Evolutionary conservation across 2,329 filamentous ascomycete species (phyloP), one percentile per base, ranked within the genome.

Genomic region (Cladophialophora chaetospira): DNA sequence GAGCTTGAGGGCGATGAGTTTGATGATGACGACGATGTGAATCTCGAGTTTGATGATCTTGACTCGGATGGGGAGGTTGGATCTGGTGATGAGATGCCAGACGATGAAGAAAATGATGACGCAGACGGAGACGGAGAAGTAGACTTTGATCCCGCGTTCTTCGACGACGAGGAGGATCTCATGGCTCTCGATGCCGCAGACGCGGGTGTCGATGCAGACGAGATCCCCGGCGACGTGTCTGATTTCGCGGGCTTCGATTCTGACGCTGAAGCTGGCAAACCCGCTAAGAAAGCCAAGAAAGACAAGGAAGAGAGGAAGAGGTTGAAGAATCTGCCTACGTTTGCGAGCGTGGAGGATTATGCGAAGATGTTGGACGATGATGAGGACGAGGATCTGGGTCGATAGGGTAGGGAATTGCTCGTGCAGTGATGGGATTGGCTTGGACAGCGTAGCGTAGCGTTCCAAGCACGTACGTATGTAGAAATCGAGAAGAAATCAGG

Each of bases 331-430:
- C 78, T 99, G 65, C 94, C 94, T 5, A 95, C 86, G 31, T 99
- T 99, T 77, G 94, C 95, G 17, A 95, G 90, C 28, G 88, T 82
- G 28, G 94, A 97, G 53, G 94, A 97, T 71, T 99, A 97, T 73
- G 93, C 91, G 13, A 88, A 88, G 67, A 81, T 96, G 75, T 74
- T 96, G 71, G 89, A 80, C 3, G 82, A 84, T 62, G 89, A 94
- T 49, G 85, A 86, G 61, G 85, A 85, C 45, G 69, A 67, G 48
- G 64, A 67, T 53, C 54, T 26, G 33, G 44, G 17, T 53, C 25
- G 31, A 8, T 19, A 40, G 36, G 36, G 11, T 4, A 21, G 36
- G 15, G 11, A 40, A 40, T n/a, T n/a, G n/a, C n/a, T n/a, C n/a
- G n/a, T n/a, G n/a, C n/a, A n/a, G n/a, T n/a, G n/a, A n/a, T n/a